Evolutionary conservation across 805 yeast genomes (phyloP).

Genomic region (Candida jianshihensis): DNA sequence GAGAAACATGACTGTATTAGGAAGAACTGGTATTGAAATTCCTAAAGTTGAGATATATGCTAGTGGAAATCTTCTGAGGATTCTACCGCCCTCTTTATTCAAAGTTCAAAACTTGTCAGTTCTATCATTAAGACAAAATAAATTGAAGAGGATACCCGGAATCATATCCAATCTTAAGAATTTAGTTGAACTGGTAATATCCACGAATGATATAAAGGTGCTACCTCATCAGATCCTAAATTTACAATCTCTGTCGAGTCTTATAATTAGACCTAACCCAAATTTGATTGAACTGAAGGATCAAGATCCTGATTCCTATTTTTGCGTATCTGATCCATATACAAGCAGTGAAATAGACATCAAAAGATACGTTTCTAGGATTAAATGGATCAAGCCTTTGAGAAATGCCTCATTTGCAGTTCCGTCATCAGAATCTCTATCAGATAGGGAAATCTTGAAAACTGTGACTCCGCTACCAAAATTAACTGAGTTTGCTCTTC

Average conservation of each 20-base stretch:
- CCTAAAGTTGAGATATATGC: slow-evolving; percentile 42
- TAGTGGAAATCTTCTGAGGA: slow-evolving; percentile 40
- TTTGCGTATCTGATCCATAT: slow-evolving; percentile 20
- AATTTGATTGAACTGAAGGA: slow-evolving; percentile 19
- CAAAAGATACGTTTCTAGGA: slow-evolving; percentile 18
- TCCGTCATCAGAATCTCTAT: slow-evolving; percentile 3
- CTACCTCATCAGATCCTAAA: slow-evolving; percentile 49
- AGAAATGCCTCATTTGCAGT: too few species aligned
- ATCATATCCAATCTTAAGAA: slow-evolving; percentile 33
- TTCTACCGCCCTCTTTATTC: slow-evolving; percentile 44
- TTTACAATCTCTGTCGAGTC: slow-evolving; percentile 32
- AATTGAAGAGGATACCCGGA: slow-evolving; percentile 39
- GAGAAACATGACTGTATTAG: slow-evolving; percentile 44
- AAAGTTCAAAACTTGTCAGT: slow-evolving; percentile 44
- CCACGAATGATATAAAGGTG: slow-evolving; percentile 42
- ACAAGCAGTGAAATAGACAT: slow-evolving; percentile 10
- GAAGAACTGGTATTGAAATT: slow-evolving; percentile 24
- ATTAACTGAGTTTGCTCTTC: slow-evolving; percentile 39
- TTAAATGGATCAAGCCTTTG: slow-evolving; percentile 22
- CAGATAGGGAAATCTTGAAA: slow-evolving; percentile 14
- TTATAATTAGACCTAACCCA: slow-evolving; percentile 54
- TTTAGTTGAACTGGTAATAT: slow-evolving; percentile 45
- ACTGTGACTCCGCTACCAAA: slow-evolving; percentile 32
- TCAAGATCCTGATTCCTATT: slow-evolving; percentile 9
- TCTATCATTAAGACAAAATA: slow-evolving; percentile 44